Conservation (phyloP, 1,284 basidiomycete species). For the Termitomyces sp. region DNA sequence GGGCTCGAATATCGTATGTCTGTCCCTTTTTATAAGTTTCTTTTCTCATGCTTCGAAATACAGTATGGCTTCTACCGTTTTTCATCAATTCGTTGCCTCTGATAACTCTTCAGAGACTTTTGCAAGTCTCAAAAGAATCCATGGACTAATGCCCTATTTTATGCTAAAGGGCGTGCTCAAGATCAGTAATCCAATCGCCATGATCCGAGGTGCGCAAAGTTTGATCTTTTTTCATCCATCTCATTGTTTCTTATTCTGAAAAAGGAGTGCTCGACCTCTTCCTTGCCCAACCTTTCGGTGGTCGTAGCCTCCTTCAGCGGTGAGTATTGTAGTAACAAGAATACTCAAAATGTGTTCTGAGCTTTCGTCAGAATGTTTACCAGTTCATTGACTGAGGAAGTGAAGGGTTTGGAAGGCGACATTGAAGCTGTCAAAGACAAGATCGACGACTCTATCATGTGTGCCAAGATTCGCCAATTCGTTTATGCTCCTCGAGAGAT, state of each 20-base stretch:
- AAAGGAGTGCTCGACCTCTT: slow-evolving; percentile 86
- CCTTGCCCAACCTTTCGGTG: slow-evolving; percentile 96
- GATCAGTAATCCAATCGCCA: slow-evolving; percentile 93
- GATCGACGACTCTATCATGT: slow-evolving; percentile 83
- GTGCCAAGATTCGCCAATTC: slow-evolving; percentile 84
- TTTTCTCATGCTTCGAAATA: slow-evolving; percentile 11
- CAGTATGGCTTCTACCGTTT: slow-evolving; percentile 90
- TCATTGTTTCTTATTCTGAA: slow-evolving; percentile 9
- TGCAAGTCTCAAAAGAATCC: slow-evolving; percentile 85
- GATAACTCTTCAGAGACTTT: slow-evolving; percentile 92
- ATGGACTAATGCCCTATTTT: slow-evolving; percentile 97
- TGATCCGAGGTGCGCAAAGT: slow-evolving; percentile 68
- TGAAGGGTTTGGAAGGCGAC: slow-evolving; percentile 78
- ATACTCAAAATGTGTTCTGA: background rate
- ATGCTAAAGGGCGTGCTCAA: slow-evolving; percentile 89
- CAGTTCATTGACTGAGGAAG: slow-evolving; percentile 86
- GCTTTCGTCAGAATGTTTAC: slow-evolving; percentile 81
- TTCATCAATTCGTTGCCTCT: slow-evolving; percentile 90
- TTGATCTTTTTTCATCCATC: background rate
- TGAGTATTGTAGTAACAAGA: slow-evolving; percentile 23
- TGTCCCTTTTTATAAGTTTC: slow-evolving; percentile 1
- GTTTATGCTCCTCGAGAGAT: slow-evolving; percentile 86
- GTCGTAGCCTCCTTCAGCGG: slow-evolving; percentile 86
- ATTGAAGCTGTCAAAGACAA: slow-evolving; percentile 84
- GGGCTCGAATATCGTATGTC: slow-evolving; percentile 92